Evolutionary conservation across 805 yeast species (phyloP), one percentile per base, ranked within the genome.

Genomic region (Candida coquimbonensis): DNA sequence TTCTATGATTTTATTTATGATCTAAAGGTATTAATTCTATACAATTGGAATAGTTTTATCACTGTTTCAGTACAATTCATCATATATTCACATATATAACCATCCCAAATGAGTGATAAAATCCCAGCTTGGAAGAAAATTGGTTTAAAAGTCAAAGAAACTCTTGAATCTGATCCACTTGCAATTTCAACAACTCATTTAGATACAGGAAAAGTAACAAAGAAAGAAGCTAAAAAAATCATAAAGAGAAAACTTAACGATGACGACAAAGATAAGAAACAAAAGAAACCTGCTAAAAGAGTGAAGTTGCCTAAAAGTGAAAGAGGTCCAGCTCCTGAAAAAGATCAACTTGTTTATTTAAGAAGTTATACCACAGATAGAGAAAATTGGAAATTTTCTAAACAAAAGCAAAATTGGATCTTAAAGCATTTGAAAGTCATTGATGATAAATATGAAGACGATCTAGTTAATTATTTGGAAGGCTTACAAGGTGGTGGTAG

Each of bases 331-430:
- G 85, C 88, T 1, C 89, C 88, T 32, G 91, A 83, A 52, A 80
- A 76, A 50, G 95, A 86, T 55, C 93, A 86, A 60, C 68, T 82
- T 33, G 76, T 67, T 0, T 86, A 86, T 57, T 64, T 86, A 53
- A 72, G 76, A 47, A 81, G 75, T 44, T 87, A 72, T 56, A 60
- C 66, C 5, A 70, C 73, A 12, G 87, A 83, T 50, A 67, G 63
- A 48, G 77, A 66, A 0, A 70, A 73, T 48, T 87, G 95, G 95
- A 87, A 87, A 67, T 87, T 87, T 62, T 81, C 88, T 48, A 87
- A 87, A 57, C 90, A 82, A 68, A 86, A 87, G 52, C 95, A 87
- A 63, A 86, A 86, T 59, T 87, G 95, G 95, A 72, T 87, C 38
- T 65, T 87, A 51, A 80, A 79, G 56, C 80, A 86, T 59, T 63